Percentiles rank a stretch among this genome's conserved stretches.
phyloP scores from a whole-genome alignment of 1,284 basidiomycete genomes.

The Volvariella surrecta region DNA sequence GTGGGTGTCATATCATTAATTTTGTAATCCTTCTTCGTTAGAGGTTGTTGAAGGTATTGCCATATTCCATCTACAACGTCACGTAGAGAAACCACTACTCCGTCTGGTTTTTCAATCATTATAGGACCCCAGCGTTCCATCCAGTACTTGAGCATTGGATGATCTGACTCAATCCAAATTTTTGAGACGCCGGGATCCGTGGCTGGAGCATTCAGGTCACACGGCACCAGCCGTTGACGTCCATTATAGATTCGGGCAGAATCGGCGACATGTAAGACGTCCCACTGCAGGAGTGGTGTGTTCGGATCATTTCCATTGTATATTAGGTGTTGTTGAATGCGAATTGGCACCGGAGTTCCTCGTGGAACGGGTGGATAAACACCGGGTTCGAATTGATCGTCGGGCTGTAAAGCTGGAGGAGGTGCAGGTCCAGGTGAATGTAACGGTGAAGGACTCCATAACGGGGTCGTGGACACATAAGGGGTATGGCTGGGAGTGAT shows the following conservation, averaged over 20 bases:
- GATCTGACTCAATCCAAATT: slow-evolving; percentile 23
- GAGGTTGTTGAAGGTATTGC: slow-evolving; percentile 20
- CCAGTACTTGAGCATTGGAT: slow-evolving; percentile 20
- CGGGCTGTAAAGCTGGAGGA: not conserved
- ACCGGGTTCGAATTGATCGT: slow-evolving; percentile 15
- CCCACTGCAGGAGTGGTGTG: slow-evolving; percentile 25
- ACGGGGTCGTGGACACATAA: not conserved
- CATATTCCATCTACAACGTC: slow-evolving; percentile 25
- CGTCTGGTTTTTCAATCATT: slow-evolving; percentile 15
- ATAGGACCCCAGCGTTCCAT: slow-evolving; percentile 28
- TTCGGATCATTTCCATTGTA: slow-evolving; percentile 22
- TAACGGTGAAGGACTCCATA: not conserved
- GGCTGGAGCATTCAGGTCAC: slow-evolving; percentile 17
- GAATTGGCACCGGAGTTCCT: slow-evolving; percentile 20
- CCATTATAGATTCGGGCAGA: slow-evolving; percentile 19
- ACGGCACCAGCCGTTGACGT: slow-evolving; percentile 15
- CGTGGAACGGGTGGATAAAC: slow-evolving; percentile 21
- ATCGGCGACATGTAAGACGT: slow-evolving; percentile 23
- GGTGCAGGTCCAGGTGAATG: not conserved
- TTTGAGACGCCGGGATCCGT: slow-evolving; percentile 16
- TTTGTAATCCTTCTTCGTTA: slow-evolving; percentile 19
- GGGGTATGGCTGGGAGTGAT: not conserved
- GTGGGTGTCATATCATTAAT: slow-evolving; percentile 13
- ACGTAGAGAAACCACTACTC: slow-evolving; percentile 15
- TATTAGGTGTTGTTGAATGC: slow-evolving; percentile 21